A percentile compares a stretch with the other conserved stretches of the same genome.
Conservation (phyloP, 2,329 filamentous ascomycete genomes). For the Colletotrichum somersetense region DNA sequence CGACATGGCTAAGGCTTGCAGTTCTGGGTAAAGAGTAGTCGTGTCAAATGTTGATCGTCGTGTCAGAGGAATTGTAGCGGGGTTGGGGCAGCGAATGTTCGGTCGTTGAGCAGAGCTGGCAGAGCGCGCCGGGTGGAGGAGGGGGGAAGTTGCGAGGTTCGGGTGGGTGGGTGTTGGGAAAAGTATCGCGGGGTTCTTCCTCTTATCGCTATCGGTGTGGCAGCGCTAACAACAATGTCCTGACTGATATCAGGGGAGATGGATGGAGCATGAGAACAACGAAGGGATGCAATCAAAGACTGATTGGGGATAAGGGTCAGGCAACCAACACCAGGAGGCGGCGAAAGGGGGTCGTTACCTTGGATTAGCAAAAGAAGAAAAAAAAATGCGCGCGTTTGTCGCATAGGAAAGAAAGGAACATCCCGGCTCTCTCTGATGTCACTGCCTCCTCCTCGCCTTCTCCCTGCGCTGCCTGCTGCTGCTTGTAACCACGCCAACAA, state of each 20-base stretch:
- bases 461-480: neutral
- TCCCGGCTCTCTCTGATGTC: conserved; percentile 34
- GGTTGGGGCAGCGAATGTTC: too few species aligned
- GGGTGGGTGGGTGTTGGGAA: neutral
- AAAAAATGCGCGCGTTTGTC: neutral
- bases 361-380: neutral
- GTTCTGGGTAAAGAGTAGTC: neutral
- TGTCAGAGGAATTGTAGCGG: neutral
- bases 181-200: conserved; percentile 1
- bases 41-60: neutral
- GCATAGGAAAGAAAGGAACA: conserved; percentile 17
- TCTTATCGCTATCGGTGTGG: neutral
- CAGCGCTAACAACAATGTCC: neutral
- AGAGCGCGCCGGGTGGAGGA: neutral
- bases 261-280: neutral
- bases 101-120: neutral
- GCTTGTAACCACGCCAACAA: too few species aligned
- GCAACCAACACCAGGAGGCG: neutral
- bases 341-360: neutral
- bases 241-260: neutral
- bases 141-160: neutral
- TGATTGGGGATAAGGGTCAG: neutral
- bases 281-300: neutral
- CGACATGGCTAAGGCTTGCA: conserved; percentile 15
- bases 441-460: neutral